phyloP scores from a whole-genome alignment of 176 grass and related monocot genomes.

The Paspalum vaginatum region DNA sequence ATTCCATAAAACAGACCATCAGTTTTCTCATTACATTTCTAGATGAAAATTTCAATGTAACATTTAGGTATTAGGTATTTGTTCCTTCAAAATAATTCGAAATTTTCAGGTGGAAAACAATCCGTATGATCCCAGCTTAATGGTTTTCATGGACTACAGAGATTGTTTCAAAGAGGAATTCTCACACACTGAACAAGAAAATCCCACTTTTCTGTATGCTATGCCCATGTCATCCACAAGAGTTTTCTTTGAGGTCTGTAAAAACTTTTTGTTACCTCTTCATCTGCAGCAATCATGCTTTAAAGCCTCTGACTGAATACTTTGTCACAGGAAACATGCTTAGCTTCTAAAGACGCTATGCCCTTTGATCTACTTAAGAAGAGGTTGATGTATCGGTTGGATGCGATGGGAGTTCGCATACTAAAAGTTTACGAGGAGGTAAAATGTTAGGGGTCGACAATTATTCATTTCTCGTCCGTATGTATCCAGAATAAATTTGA shows the following conservation, averaged over 20 bases:
- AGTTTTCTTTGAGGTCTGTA: constrained; percentile 87
- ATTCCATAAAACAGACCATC: not conserved
- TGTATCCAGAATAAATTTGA: constrained; percentile 18
- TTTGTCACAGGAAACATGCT: constrained; percentile 85
- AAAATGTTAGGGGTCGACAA: constrained; percentile 21
- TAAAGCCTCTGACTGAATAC: constrained; percentile 23
- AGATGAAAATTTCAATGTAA: not conserved
- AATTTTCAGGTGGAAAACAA: constrained; percentile 94
- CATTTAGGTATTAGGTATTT: constrained; percentile 30
- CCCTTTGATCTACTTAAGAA: constrained; percentile 96
- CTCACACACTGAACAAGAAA: constrained; percentile 59
- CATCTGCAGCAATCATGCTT: not conserved
- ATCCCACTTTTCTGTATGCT: constrained; percentile 96
- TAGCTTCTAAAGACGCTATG: constrained; percentile 98
- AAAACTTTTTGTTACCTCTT: not conserved
- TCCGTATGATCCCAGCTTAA: constrained; percentile 94
- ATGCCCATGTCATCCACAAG: constrained; percentile 94
- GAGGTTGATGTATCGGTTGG: constrained; percentile 83
- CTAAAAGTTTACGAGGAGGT: constrained; percentile 88
- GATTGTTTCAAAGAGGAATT: constrained; percentile 70
- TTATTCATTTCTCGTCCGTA: constrained; percentile 30
- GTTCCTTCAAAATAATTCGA: constrained; percentile 44
- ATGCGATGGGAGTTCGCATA: constrained; percentile 83
- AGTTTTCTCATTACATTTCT: not conserved
- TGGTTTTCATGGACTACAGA: constrained; percentile 99